A percentile compares a stretch with the other conserved stretches of the same genome.
Conservation (phyloP, 495 filamentous ascomycete species). For the Neurospora sp. region DNA sequence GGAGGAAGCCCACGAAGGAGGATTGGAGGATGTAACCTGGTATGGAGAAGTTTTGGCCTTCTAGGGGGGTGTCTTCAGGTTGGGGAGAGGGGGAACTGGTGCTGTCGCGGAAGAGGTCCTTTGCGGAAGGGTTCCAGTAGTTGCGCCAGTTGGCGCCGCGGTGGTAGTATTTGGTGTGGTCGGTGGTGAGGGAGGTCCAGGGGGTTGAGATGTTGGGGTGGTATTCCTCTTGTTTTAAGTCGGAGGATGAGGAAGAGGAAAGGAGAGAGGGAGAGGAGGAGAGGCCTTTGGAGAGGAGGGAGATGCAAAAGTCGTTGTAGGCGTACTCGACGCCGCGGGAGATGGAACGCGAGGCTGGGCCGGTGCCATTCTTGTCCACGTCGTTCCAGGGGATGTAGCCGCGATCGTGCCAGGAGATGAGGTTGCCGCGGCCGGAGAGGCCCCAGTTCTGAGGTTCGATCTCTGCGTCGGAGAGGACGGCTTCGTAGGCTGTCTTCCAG, state of each 20-base stretch:
- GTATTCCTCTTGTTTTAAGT: not conserved
- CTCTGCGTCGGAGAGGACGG: constrained; percentile 62
- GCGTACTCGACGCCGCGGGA: constrained; percentile 64
- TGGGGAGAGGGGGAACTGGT: not conserved
- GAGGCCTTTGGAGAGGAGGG: constrained; percentile 43
- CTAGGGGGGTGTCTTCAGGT: not conserved
- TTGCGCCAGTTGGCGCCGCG: constrained; percentile 50
- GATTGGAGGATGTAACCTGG: constrained; percentile 17
- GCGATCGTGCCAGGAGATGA: constrained; percentile 49
- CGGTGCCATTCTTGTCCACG: constrained; percentile 48
- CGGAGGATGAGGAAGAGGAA: too few species aligned
- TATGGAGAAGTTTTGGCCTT: not conserved
- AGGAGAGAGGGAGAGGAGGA: constrained; percentile 15
- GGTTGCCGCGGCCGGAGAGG: constrained; percentile 53
- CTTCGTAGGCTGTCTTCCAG: constrained; percentile 59
- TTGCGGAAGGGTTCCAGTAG: constrained; percentile 38
- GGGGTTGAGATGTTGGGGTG: not conserved
- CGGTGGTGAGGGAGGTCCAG: constrained; percentile 14
- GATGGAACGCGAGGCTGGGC: constrained; percentile 51
- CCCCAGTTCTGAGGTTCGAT: constrained; percentile 53
- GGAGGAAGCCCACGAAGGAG: constrained; percentile 57
- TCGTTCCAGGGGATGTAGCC: constrained; percentile 56
- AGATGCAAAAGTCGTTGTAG: constrained; percentile 59
- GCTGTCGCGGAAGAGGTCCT: constrained; percentile 22
- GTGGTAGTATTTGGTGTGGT: constrained; percentile 45